Evolutionary conservation across 495 filamentous ascomycete genomes (phyloP), one percentile per base, ranked within the genome.

Genomic region (Letharia lupina): DNA sequence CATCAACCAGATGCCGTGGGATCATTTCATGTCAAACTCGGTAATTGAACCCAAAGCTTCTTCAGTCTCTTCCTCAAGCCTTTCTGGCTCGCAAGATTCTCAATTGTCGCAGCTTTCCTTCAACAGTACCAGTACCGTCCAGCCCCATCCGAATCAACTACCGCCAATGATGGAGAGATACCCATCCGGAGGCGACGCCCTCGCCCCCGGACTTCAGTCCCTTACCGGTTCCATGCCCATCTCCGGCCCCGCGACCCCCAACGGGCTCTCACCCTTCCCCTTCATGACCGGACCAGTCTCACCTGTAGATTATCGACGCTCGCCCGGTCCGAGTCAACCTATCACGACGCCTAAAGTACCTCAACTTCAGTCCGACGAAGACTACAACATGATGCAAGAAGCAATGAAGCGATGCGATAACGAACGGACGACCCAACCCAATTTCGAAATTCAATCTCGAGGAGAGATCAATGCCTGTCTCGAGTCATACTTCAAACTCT

Each of bases 401-500:
- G 92, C 92, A 67, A 92, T 98, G 74, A 87, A 86, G 68, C 80
- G 79, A 65, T 85, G 82, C 60, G 93, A 98, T 72, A 85, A 75
- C 70, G 90, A 96, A 69, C 85, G 86, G 63, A 86, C 89, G n/a
- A 85, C 96, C 61, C 86, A 91, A 18, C 90, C 91, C 50, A 90
- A 86, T 67, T 97, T 98, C 82, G 89, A 91, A 70, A 83, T 96
- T 33, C 95, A 94, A 13, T 85, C 80, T 71, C 82, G 89, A 58
- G 77, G 81, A 33, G 87, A 88, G 23, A 75, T 98, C 70, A 98
- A 98, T 77, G 83, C 90, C 70, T 96, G 93, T 73, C 81, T 98
- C 47, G 87, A 92, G 28, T 96, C 93, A 4, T 98, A 98, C 82
- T 98, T 97, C 77, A 91, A 90, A 71, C 80, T 96, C 72, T 98